Conservation (phyloP, 352 stramenopile species). For the Pseudoperonospora humuli region DNA sequence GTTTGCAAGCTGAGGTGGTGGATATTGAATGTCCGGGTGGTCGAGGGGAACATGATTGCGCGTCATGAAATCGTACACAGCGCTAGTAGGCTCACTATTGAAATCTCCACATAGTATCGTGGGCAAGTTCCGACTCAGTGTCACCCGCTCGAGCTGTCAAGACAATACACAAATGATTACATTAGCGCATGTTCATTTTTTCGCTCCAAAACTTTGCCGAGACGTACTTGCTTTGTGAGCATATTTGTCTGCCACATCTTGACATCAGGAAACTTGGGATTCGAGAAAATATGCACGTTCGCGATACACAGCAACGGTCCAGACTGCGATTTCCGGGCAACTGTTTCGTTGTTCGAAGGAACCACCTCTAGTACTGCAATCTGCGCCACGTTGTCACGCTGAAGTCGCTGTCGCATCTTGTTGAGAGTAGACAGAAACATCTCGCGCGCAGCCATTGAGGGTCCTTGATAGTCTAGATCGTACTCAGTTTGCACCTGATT, state of each 20-base stretch:
- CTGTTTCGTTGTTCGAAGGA: slow-evolving; percentile 57
- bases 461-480: slow-evolving; percentile 65
- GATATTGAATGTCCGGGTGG: slow-evolving; percentile 89
- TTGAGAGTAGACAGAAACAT: slow-evolving; percentile 37
- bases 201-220: not conserved
- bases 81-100: slow-evolving; percentile 94
- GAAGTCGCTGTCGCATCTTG: slow-evolving; percentile 84
- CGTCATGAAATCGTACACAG: slow-evolving; percentile 96
- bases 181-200: not conserved
- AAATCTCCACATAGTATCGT: slow-evolving; percentile 98
- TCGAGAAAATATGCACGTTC: slow-evolving; percentile 98
- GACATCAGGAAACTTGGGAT: slow-evolving; percentile 97
- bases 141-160: slow-evolving; percentile 64
- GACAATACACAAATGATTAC: not conserved
- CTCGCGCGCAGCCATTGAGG: slow-evolving; percentile 55
- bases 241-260: slow-evolving; percentile 97
- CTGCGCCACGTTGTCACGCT: slow-evolving; percentile 97
- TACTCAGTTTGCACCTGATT: slow-evolving; percentile 62
- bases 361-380: slow-evolving; percentile 95
- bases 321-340: slow-evolving; percentile 39
- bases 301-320: slow-evolving; percentile 89
- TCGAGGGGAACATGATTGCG: slow-evolving; percentile 77
- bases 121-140: slow-evolving; percentile 73
- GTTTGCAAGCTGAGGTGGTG: slow-evolving; percentile 51
- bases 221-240: slow-evolving; percentile 71